A percentile compares a stretch with the other conserved stretches of the same genome.
Evolutionary conservation across 257 asterid species (phyloP).

Genomic region (Fraxinus cuspidata): DNA sequence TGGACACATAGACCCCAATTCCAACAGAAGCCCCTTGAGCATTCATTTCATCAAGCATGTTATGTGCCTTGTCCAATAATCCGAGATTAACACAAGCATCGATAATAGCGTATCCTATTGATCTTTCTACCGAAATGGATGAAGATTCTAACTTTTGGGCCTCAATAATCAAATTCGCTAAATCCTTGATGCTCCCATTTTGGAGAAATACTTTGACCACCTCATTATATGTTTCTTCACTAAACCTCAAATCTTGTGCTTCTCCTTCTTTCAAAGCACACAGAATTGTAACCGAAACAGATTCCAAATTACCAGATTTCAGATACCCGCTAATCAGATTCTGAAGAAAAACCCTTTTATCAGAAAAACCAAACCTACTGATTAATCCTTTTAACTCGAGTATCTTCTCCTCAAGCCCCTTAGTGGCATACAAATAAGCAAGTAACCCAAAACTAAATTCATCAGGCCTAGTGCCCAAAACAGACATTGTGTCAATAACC

Average conservation of each 20-base stretch:
- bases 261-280: constrained; percentile 50
- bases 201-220: constrained; percentile 60
- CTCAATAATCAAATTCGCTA: constrained; percentile 66
- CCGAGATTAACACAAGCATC: constrained; percentile 65
- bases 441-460: constrained; percentile 67
- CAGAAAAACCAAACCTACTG: constrained; percentile 51
- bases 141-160: constrained; percentile 74
- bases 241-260: constrained; percentile 34
- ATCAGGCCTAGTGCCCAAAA: constrained; percentile 79
- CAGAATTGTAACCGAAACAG: constrained; percentile 56
- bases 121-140: constrained; percentile 48
- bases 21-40: constrained; percentile 66
- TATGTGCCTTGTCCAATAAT: constrained; percentile 73
- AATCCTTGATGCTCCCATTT: constrained; percentile 52
- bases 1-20: constrained; percentile 75
- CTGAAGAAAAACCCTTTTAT: constrained; percentile 41
- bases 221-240: constrained; percentile 59
- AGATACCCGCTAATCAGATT: constrained; percentile 75
- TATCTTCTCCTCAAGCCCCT: constrained; percentile 68
- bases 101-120: constrained; percentile 73
- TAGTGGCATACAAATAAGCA: constrained; percentile 75
- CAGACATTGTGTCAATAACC: constrained; percentile 73
- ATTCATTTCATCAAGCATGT: constrained; percentile 80
- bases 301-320: constrained; percentile 55
- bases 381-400: constrained; percentile 63